phyloP scores from a whole-genome alignment of 139 green algal genomes.

The Chlorella sorokiniana region DNA sequence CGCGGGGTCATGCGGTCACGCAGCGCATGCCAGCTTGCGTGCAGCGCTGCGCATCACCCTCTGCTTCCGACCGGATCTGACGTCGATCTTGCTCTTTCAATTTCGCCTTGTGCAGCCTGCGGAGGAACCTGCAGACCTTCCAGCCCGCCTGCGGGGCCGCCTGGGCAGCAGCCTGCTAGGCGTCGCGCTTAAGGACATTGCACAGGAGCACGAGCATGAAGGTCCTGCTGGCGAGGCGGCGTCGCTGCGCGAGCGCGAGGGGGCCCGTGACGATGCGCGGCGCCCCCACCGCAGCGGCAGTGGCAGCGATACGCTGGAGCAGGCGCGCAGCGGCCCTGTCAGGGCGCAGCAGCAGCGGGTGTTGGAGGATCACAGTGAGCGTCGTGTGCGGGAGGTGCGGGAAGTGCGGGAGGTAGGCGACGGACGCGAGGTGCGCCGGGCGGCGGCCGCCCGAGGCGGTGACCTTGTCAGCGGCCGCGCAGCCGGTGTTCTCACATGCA shows the following conservation, averaged over 20 bases:
- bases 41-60: background rate
- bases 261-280: background rate
- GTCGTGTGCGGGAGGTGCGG: background rate
- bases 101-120: background rate
- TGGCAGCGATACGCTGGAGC: background rate
- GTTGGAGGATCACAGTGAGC: background rate
- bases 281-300: background rate
- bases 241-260: background rate
- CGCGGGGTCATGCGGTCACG: background rate
- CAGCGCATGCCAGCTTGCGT: background rate
- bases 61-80: background rate
- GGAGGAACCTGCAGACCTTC: background rate
- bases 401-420: slow-evolving; percentile 17
- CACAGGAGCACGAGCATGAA: background rate
- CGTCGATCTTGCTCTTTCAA: background rate
- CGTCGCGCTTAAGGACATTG: slow-evolving; percentile 17
- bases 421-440: background rate
- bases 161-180: slow-evolving; percentile 14
- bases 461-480: background rate
- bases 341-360: background rate
- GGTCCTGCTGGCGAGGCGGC: background rate
- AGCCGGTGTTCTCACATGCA: background rate
- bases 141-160: slow-evolving; percentile 16
- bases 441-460: slow-evolving; percentile 1
- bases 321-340: background rate